Conservation (phyloP, 345 rosid species). For the Cardamine occulta region DNA sequence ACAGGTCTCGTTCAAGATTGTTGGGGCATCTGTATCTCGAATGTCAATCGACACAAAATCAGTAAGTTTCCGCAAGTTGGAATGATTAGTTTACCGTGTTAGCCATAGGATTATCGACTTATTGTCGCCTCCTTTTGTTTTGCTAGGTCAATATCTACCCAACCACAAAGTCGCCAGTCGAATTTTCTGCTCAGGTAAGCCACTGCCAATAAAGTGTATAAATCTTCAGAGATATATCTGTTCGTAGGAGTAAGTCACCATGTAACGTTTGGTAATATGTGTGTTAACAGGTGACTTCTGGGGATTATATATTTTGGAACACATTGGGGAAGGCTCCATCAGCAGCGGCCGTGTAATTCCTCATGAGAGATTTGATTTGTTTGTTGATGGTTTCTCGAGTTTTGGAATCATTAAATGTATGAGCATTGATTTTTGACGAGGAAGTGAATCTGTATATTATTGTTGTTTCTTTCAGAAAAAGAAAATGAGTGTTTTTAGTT, state of each 20-base stretch:
- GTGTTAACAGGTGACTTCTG: constrained; percentile 65
- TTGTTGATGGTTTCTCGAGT: not conserved
- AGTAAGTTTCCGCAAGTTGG: constrained; percentile 50
- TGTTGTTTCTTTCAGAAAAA: constrained; percentile 5
- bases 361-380: not conserved
- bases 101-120: not conserved
- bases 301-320: constrained; percentile 93
- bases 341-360: constrained; percentile 44
- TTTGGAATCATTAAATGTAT: not conserved
- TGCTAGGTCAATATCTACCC: constrained; percentile 85
- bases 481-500: constrained; percentile 16
- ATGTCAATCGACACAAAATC: constrained; percentile 87
- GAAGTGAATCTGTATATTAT: constrained; percentile 24
- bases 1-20: constrained; percentile 84
- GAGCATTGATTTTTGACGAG: constrained; percentile 11
- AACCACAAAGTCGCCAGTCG: constrained; percentile 81
- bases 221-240: not conserved
- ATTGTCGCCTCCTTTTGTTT: not conserved
- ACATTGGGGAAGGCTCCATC: constrained; percentile 91
- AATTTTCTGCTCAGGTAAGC: constrained; percentile 76
- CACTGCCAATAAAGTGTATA: not conserved
- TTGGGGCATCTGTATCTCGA: constrained; percentile 78
- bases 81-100: constrained; percentile 9
- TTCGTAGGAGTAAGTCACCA: not conserved
- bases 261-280: constrained; percentile 14